Evolutionary conservation across 352 stramenopile species (phyloP).

Genomic region (Globisporangium spinosum): DNA sequence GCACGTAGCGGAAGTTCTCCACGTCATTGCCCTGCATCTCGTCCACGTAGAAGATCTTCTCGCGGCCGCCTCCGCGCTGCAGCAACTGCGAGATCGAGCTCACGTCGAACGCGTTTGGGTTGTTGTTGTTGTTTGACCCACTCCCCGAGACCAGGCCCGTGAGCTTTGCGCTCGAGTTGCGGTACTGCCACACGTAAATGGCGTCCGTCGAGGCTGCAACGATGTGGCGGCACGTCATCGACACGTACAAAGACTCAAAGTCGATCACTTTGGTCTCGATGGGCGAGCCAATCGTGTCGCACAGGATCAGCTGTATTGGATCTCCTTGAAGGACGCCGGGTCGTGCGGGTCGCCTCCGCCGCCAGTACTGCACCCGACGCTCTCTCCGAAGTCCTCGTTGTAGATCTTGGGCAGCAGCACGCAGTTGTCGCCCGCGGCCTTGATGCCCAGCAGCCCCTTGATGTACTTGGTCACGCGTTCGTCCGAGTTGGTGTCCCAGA

Average conservation of each 20-base stretch:
- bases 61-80: constrained; percentile 59
- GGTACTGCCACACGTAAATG: constrained; percentile 94
- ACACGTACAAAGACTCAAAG: constrained; percentile 79
- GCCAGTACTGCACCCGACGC: background rate
- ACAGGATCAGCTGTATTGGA: constrained; percentile 86
- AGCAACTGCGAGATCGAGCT: constrained; percentile 65
- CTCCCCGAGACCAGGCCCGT: constrained; percentile 50
- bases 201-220: constrained; percentile 73
- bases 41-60: constrained; percentile 91
- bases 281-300: constrained; percentile 78
- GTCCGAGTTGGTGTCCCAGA: constrained; percentile 90
- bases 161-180: constrained; percentile 74
- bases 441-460: constrained; percentile 71
- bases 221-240: constrained; percentile 87
- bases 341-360: constrained; percentile 15
- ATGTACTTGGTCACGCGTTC: constrained; percentile 87
- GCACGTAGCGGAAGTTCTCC: constrained; percentile 66
- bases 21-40: constrained; percentile 73
- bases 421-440: constrained; percentile 83
- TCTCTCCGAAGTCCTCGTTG: constrained; percentile 61
- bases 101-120: constrained; percentile 39
- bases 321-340: constrained; percentile 40
- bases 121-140: constrained; percentile 17
- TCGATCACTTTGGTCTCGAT: constrained; percentile 85
- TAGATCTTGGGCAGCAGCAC: constrained; percentile 82